These are phyloP conservation scores for Caryopteris hybrid DNA, from an alignment of 305 asterid species.

Conservation along the genomic window DNA sequence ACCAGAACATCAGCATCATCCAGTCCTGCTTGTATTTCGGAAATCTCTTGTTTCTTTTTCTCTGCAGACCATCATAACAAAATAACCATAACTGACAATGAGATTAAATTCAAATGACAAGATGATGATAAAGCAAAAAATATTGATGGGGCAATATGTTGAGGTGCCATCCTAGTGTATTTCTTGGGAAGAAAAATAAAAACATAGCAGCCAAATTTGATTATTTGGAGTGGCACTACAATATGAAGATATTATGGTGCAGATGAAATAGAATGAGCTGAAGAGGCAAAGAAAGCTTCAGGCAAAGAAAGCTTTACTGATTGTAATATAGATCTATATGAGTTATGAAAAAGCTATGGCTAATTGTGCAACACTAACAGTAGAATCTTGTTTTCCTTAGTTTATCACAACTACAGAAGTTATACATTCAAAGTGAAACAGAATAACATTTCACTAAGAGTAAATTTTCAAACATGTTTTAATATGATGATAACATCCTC, in stretches of 20 bases:
- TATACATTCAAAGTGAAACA: neutral
- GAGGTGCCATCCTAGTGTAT: neutral
- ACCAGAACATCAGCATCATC: slow-evolving; percentile 91
- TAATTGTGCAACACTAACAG: neutral
- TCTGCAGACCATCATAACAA: slow-evolving; percentile 41
- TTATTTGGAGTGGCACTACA: neutral
- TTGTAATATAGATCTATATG: neutral
- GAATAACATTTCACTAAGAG: neutral
- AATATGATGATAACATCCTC: neutral
- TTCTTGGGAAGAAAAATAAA: neutral
- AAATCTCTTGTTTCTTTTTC: slow-evolving; percentile 54
- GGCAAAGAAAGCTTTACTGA: too few relatives aligned
- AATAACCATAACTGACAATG: slow-evolving; percentile 17
- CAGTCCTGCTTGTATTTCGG: slow-evolving; percentile 68
- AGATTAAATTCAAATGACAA: slow-evolving; percentile 4
- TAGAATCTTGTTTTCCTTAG: neutral
- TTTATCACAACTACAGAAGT: neutral
- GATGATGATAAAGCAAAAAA: neutral
- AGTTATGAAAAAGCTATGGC: neutral
- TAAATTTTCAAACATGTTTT: neutral
- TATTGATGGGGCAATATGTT: neutral
- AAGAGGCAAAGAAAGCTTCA: neutral
- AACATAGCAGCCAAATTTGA: neutral
- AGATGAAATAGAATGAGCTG: neutral
- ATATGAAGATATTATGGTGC: neutral